phyloP scores from a whole-genome alignment of 805 yeast genomes.

The Zygosaccharomyces bisporus region DNA sequence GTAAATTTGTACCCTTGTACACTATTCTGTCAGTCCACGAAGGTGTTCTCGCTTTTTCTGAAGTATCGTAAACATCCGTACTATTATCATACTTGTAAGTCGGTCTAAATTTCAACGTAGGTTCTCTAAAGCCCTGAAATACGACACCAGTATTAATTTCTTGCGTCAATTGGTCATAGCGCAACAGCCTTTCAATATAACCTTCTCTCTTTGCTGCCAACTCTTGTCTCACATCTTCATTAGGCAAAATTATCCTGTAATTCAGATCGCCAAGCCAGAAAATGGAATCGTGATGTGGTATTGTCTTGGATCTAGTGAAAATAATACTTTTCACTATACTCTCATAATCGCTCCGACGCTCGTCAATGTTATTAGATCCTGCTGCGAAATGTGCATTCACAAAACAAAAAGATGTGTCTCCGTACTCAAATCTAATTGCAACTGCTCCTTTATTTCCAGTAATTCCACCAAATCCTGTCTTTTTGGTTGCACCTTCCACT shows the following conservation, averaged over 20 bases:
- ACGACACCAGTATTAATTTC: conserved; percentile 73
- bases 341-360: conserved; percentile 80
- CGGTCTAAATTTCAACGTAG: conserved; percentile 73
- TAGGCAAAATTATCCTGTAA: conserved; percentile 67
- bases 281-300: conserved; percentile 79
- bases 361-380: conserved; percentile 75
- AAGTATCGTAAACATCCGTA: conserved; percentile 73
- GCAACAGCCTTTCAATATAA: conserved; percentile 45
- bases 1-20: conserved; percentile 53
- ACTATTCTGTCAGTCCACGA: conserved; percentile 95
- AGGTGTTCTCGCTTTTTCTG: conserved; percentile 90
- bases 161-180: conserved; percentile 70
- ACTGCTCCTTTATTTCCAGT: conserved; percentile 97
- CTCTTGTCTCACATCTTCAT: conserved; percentile 65
- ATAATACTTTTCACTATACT: conserved; percentile 71
- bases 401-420: conserved; percentile 75
- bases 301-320: conserved; percentile 71
- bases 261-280: conserved; percentile 96
- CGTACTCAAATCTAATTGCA: conserved; percentile 82
- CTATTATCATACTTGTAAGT: conserved; percentile 92
- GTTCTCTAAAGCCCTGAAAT: conserved; percentile 73
- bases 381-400: conserved; percentile 94
- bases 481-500: conserved; percentile 91
- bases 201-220: conserved; percentile 44
- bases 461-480: conserved; percentile 95